phyloP scores from a whole-genome alignment of 352 stramenopile genomes.

The Phytophthora nicotianae region DNA sequence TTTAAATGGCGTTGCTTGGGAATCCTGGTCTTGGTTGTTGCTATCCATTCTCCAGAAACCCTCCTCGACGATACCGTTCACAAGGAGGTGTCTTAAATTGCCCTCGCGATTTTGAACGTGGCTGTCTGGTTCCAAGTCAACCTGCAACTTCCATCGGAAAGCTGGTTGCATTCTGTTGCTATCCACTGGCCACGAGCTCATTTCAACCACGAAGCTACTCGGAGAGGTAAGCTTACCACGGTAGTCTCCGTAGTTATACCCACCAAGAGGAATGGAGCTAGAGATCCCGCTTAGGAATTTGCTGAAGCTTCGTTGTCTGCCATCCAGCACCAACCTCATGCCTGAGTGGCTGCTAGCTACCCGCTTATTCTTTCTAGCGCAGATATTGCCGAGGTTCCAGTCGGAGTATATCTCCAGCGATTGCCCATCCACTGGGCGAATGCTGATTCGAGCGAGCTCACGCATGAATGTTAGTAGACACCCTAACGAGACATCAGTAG shows the following conservation, averaged over 20 bases:
- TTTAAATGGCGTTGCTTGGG: conserved; percentile 19
- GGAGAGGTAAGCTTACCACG: conserved; percentile 36
- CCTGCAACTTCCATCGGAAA: conserved; percentile 34
- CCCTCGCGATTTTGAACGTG: no score
- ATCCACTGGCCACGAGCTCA: conserved; percentile 28
- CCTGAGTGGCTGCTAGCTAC: conserved; percentile 8
- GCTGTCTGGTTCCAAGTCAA: conserved; percentile 10
- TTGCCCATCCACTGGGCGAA: conserved; percentile 28
- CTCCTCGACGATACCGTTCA: conserved; percentile 28
- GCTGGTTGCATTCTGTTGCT: conserved; percentile 5
- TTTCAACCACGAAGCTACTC: conserved; percentile 44
- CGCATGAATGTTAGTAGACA: conserved; percentile 40
- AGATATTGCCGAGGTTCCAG: conserved; percentile 21
- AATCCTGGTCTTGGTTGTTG: conserved; percentile 7
- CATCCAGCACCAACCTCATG: conserved; percentile 48
- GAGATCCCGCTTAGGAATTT: conserved; percentile 54
- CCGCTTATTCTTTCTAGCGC: background rate
- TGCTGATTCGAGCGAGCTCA: conserved; percentile 32
- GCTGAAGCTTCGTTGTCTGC: conserved; percentile 43
- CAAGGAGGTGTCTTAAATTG: conserved; percentile 1
- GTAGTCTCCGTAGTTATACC: conserved; percentile 51
- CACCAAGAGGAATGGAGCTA: conserved; percentile 38
- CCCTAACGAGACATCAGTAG: conserved; percentile 21
- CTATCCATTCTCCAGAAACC: conserved; percentile 11
- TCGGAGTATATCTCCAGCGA: conserved; percentile 28